phyloP scores from a whole-genome alignment of 768 basidiomycete genomes.

The Auricularia heimuer region DNA sequence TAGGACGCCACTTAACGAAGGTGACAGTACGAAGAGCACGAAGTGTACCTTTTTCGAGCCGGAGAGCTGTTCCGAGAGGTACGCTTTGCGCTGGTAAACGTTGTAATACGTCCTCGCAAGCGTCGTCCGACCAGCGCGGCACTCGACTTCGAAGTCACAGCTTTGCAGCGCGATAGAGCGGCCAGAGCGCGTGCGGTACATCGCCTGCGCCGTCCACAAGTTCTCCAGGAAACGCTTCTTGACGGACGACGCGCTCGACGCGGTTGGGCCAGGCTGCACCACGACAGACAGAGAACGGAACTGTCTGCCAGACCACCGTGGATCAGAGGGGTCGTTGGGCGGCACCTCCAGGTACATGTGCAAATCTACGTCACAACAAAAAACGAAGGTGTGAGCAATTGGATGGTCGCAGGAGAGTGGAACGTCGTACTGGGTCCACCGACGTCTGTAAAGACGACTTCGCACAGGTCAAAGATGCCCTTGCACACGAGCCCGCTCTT shows the following conservation, averaged over 20 bases:
- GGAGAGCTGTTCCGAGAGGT: constrained; percentile 47
- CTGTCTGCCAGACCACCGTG: constrained; percentile 75
- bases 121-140: constrained; percentile 47
- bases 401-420: not conserved
- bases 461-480: constrained; percentile 76
- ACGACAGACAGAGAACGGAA: constrained; percentile 75
- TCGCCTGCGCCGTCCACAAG: constrained; percentile 81
- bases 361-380: constrained; percentile 44
- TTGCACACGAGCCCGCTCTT: constrained; percentile 77
- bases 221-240: constrained; percentile 82
- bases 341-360: constrained; percentile 77
- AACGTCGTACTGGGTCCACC: constrained; percentile 66
- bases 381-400: not conserved
- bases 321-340: constrained; percentile 68
- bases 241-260: constrained; percentile 25
- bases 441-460: constrained; percentile 65
- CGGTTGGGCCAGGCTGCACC: constrained; percentile 50
- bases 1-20: constrained; percentile 2
- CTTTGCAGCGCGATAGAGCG: constrained; percentile 65
- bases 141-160: constrained; percentile 70
- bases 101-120: constrained; percentile 81
- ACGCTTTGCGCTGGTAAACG: constrained; percentile 73
- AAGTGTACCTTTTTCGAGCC: constrained; percentile 52
- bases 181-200: constrained; percentile 59
- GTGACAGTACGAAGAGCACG: not conserved